phyloP scores from a whole-genome alignment of 768 basidiomycete species.

The Saitozyma sp. region DNA sequence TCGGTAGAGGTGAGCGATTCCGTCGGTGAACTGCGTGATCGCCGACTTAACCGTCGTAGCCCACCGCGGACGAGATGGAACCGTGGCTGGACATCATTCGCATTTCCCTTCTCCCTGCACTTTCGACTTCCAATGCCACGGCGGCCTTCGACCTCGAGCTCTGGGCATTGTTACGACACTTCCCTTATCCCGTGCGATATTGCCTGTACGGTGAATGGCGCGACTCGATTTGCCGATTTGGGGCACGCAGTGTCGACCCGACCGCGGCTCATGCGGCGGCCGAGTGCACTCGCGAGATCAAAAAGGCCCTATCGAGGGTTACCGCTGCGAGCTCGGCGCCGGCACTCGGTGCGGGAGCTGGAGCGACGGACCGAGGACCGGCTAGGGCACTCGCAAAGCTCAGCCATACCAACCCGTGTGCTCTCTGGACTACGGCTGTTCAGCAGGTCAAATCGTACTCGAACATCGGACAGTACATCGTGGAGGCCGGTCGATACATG shows the following conservation, averaged over 20 bases:
- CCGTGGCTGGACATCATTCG: conserved; percentile 79
- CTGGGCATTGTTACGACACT: conserved; percentile 82
- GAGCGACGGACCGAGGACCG: conserved; percentile 55
- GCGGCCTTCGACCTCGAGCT: conserved; percentile 87
- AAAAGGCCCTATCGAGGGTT: conserved; percentile 82
- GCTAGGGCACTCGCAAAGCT: conserved; percentile 87
- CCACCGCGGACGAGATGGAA: conserved; percentile 37
- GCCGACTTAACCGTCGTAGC: conserved; percentile 19
- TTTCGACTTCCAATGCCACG: conserved; percentile 80
- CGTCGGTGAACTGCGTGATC: neutral
- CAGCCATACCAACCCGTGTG: conserved; percentile 89
- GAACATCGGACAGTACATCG: conserved; percentile 79
- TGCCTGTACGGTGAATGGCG: conserved; percentile 96
- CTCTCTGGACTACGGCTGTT: conserved; percentile 84
- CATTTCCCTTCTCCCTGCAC: conserved; percentile 76
- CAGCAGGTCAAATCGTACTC: conserved; percentile 96
- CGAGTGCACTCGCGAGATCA: conserved; percentile 83
- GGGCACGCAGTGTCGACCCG: conserved; percentile 26
- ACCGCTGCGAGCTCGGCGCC: conserved; percentile 59
- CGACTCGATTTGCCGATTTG: conserved; percentile 66
- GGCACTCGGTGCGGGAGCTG: conserved; percentile 5
- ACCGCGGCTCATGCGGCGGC: conserved; percentile 54
- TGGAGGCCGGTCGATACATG: conserved; percentile 83
- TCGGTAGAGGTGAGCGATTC: conserved; percentile 12
- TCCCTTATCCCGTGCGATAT: conserved; percentile 79